Base-by-base conservation (phyloP, 139 green algal species). In the Zygnema circumcarinatum region DNA sequence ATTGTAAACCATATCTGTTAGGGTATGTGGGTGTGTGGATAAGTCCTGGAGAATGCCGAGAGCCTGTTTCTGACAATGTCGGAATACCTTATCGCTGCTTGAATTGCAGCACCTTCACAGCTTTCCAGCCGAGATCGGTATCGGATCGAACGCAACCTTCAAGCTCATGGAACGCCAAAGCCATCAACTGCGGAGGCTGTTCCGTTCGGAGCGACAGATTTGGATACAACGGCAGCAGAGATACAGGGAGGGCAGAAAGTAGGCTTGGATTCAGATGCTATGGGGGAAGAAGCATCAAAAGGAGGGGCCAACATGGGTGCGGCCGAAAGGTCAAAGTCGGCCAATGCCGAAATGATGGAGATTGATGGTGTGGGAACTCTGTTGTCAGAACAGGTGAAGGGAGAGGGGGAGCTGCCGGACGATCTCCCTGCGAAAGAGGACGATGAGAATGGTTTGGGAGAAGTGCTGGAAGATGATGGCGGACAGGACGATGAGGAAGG, bases 401-500 rank as follows among this genome's bases (percentile, higher is more conserved):
- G 16, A 62, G 47, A 62, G 47, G 47, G 7, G 47, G 47, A 16
- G 7, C 16, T 62, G 47, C 47, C 47, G 47, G 7, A 62, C 7
- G 47, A 62, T 62, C 7, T 62, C 7, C 2, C 3, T 2, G 74
- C 29, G 74, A 52, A 82, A 52, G 74, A 33, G 2, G 74, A 82
- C 35, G 36, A 42, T 16, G 36, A 82, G 32, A 52, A 40, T 42
- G 74, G 32, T 47, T 47, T 68, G 36, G 74, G 52, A 32, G 32
- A 82, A 52, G 25, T 52, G 3, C 22, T 40, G 74, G 74, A 33
- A n/a, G 35, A 42, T 47, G 74, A 31, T 33, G 79, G 52, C n/a
- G 79, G 62, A 38, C 25, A 80, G 75, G 80, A 21, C 25, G 40
- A 38, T 69, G 80, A 81, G 80, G 80, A 2, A 86, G 80, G 75